phyloP scores from a whole-genome alignment of 140 eudicot genomes.

The Flaveria floridana region DNA sequence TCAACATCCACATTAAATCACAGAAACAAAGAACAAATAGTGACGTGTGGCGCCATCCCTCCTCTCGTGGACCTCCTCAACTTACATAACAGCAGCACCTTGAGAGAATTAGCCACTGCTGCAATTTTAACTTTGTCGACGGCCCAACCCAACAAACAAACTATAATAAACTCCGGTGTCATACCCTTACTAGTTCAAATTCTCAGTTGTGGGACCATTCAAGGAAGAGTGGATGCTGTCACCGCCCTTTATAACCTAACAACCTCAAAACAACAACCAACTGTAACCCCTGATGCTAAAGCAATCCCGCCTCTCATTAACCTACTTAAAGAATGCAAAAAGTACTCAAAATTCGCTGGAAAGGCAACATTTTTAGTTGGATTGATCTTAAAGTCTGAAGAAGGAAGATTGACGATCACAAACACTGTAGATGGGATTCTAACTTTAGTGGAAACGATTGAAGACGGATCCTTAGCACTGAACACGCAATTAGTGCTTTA shows the following conservation, averaged over 20 bases:
- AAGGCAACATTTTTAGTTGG: constrained; percentile 65
- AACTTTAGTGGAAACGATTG: constrained; percentile 70
- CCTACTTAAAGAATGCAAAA: constrained; percentile 81
- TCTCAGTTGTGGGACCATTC: constrained; percentile 66
- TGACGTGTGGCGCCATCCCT: constrained; percentile 71
- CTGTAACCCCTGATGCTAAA: constrained; percentile 43
- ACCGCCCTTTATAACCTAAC: constrained; percentile 72
- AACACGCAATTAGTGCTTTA: constrained; percentile 70
- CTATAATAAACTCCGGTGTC: constrained; percentile 59
- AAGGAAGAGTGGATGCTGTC: constrained; percentile 77
- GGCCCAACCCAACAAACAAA: constrained; percentile 61
- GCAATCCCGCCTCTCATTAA: constrained; percentile 67
- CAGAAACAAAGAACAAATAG: constrained; percentile 81
- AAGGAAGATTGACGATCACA: constrained; percentile 53
- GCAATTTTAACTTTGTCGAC: constrained; percentile 69
- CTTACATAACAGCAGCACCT: constrained; percentile 39
- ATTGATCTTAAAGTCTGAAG: constrained; percentile 46
- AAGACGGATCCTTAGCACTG: constrained; percentile 82
- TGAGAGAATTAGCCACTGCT: constrained; percentile 71
- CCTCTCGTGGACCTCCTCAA: constrained; percentile 76
- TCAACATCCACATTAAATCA: constrained; percentile 2
- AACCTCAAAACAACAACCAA: constrained; percentile 40
- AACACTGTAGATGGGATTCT: constrained; percentile 52
- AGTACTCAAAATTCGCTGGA: constrained; percentile 74
- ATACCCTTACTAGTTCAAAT: constrained; percentile 58